Evolutionary conservation across 768 basidiomycete genomes (phyloP), one percentile per base, ranked within the genome.

Genomic region (Tulasnella sp.): DNA sequence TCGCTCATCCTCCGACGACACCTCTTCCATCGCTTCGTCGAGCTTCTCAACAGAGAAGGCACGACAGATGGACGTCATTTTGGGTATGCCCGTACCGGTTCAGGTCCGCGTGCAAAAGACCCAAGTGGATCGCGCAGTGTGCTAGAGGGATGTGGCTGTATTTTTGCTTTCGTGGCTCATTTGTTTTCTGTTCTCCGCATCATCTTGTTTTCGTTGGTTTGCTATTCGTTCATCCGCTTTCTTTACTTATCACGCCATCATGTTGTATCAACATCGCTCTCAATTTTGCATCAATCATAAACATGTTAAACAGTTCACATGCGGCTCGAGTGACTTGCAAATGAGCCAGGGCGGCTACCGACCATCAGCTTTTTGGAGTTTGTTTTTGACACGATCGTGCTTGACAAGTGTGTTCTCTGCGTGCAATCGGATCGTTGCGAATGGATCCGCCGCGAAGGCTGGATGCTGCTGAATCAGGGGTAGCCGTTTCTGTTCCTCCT

Each of bases 401-500:
- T 37, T 87, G 40, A 91, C 74, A 12, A 92, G 82, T 0, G 92
- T 91, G 77, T 93, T 93, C 78, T 89, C 84, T 2, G 88, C 90
- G 78, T 94, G 92, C 5, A 85, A 89, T 5, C 90, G 88, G 75
- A 93, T 90, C 0, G 90, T 88, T 76, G 87, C 82, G 78, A 93
- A 93, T 1, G 92, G 92, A 76, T 88, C 89, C 37, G 84, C 80
- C 9, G 86, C 79, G 77, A 88, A 93, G 41, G 86, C 84, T 7
- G 88, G 83, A 76, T 88, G 89, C 26, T 86, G 83, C 39, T 90
- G 82, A 47, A 93, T 87, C 74, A 89, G 80, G 9, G 90, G 90
- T 73, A 89, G 87, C 73, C 91, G 84, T 32, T 90, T 80, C 69
- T 83, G 85, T 78, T 94, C 91, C 74, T 37, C 35, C 34, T n/a